phyloP scores from a whole-genome alignment of 1,284 basidiomycete species.

The Malassezia brasiliensis region DNA sequence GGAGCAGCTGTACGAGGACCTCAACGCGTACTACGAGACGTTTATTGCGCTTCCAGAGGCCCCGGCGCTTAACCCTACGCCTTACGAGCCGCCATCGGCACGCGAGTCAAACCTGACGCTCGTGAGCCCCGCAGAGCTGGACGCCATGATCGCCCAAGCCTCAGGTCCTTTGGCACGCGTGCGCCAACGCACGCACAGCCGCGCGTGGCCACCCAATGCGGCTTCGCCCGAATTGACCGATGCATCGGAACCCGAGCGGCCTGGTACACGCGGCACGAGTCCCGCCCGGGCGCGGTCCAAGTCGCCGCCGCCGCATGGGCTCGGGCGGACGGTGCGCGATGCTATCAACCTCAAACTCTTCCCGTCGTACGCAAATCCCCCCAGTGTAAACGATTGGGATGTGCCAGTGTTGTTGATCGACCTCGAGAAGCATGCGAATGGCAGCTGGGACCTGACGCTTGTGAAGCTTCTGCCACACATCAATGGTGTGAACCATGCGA shows the following conservation, averaged over 20 bases:
- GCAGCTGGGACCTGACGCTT: constrained; percentile 94
- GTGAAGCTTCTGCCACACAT: constrained; percentile 61
- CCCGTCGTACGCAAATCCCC: constrained; percentile 89
- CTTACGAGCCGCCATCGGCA: neutral
- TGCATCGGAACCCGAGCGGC: neutral
- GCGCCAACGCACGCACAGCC: neutral
- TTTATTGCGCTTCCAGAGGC: constrained; percentile 44
- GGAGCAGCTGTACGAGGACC: constrained; percentile 91
- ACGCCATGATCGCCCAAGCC: constrained; percentile 4
- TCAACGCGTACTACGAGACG: constrained; percentile 68
- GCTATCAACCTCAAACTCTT: constrained; percentile 67
- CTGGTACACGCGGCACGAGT: neutral
- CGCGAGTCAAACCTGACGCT: constrained; percentile 15
- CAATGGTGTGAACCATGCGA: constrained; percentile 82
- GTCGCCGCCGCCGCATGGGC: constrained; percentile 31
- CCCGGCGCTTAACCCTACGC: neutral
- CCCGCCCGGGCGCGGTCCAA: neutral
- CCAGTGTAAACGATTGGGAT: constrained; percentile 81
- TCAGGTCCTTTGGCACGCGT: constrained; percentile 5
- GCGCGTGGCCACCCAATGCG: too few relatives aligned
- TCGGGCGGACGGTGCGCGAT: constrained; percentile 43
- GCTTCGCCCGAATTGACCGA: too few relatives aligned
- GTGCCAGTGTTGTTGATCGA: constrained; percentile 85
- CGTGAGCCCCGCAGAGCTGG: constrained; percentile 14
- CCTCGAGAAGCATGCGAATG: constrained; percentile 66